Base-by-base conservation (phyloP, 192 early-diverging fungal species). In the Entomortierella beljakovae region DNA sequence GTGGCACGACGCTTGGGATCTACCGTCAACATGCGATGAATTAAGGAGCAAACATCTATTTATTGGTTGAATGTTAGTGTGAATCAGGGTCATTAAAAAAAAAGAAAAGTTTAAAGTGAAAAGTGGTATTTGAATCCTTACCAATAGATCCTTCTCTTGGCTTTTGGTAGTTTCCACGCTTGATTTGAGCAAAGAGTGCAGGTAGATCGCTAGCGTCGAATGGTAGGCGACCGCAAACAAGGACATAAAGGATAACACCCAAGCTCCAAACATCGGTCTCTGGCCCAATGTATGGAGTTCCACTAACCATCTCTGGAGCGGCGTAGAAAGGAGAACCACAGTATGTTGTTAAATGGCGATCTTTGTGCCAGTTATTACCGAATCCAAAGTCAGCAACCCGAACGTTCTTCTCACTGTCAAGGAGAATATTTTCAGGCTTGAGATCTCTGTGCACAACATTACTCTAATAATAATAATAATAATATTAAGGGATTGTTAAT, bases 271-370 rank as follows among this genome's bases (percentile, higher is more conserved):
- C 81, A 64, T 90, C 88, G 16, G 82, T 86, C 31, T 87, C 83
- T 29, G 88, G 87, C 10, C 89, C 89, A 40, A 69, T 80, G 34
- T 90, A 90, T 11, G 86, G 85, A 1, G 85, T 87, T 6, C 85
- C 88, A 20, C 81, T 85, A 26, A 90, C 88, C 87, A 90, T 90
- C 65, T 90, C 88, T 16, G 89, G 89, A 0, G 88, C 82, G n/a
- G 89, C 89, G 53, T 90, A 90, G 51, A 85, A 88, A 10, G 88
- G 88, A 16, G 80, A 88, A 3, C 91, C 91, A 68, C 91, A 92
- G 63, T 88, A 92, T 10, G 91, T 92, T 37, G 83, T 87, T 37
- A 92, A 71, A 29, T 88, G 71, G n/a, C 86, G 69, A 15, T 85
- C 79, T 29, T 82, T 76, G 48, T 83, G 64, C 58, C 83, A 81